Base-by-base conservation (phyloP, 2,329 filamentous ascomycete genomes). In the Fonsecaea pedrosoi region DNA sequence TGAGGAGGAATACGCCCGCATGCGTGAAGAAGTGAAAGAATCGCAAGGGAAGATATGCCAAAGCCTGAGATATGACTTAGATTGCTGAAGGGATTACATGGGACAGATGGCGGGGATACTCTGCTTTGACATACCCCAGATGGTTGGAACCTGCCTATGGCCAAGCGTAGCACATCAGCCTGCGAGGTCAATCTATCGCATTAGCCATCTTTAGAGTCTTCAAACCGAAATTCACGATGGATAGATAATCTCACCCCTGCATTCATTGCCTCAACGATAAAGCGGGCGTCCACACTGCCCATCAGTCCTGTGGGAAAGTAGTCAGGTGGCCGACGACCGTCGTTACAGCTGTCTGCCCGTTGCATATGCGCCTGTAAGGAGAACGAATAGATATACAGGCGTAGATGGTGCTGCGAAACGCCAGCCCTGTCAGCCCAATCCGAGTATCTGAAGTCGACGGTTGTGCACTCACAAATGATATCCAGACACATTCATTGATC, bases 401-500 rank as follows among this genome's bases (percentile, higher is more conserved):
- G 64, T 4, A 66, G 32, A 50, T 66, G 64, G 21, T 66, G 64
- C 62, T 65, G 21, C 18, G 34, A 37, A 60, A 35, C 56, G 15
- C 40, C 15, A 5, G 50, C 30, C 30, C 45, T 59, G 56, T 59
- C 37, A 59, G 56, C 35, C 7, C 40, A 42, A 35, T 25, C 40
- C 30, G 4, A 32, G 30, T 32, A 32, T n/a, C 50, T 21, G 21
- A 7, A 13, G 18, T 42, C n/a, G 21, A 45, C 35, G 12, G 8
- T 13, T 13, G 35, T 38, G 37, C 32, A 32, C 62, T 65, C 57
- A 65, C 62, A 57, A 66, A 66, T 30, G 64, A 66, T 61, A 66
- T 66, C 64, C 64, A 66, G 18, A 66, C 64, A 37, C 64, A 66
- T 58, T 66, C 64, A 62, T 66, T 66, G 50, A 66, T 57, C 42